Percentiles rank a stretch among this genome's conserved stretches.
Conservation (phyloP, 129 eudicot genomes). For the Chrysanthemum makinoi region DNA sequence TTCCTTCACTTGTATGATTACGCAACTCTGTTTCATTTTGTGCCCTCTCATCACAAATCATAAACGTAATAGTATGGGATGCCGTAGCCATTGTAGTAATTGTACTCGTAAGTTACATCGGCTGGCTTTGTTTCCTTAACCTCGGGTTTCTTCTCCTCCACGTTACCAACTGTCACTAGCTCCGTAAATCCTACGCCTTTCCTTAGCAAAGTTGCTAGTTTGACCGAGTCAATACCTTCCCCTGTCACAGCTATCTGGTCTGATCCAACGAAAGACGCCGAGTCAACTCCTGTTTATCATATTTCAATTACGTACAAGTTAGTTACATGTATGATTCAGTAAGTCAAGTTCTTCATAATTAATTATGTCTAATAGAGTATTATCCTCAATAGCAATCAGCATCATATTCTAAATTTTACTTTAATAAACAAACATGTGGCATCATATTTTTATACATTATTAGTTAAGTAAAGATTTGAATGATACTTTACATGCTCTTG, state of each 20-base stretch:
- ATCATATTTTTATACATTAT: too few species aligned
- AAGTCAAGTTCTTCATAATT: too few species aligned
- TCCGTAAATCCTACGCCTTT: constrained; percentile 32
- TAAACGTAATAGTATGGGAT: constrained; percentile 1
- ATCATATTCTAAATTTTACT: background rate
- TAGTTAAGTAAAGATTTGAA: too few species aligned
- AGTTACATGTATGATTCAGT: background rate
- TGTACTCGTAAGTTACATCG: background rate
- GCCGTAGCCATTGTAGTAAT: constrained; percentile 1
- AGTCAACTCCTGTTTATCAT: constrained; percentile 29
- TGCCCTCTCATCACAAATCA: background rate
- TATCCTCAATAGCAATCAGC: too few species aligned
- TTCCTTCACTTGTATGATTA: too few species aligned
- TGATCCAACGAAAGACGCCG: constrained; percentile 26
- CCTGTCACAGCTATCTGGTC: constrained; percentile 36
- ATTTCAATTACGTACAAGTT: too few species aligned
- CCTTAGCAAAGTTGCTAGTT: constrained; percentile 23
- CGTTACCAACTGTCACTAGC: constrained; percentile 33
- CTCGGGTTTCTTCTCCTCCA: constrained; percentile 23
- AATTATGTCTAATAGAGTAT: too few species aligned
- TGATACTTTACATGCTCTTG: too few species aligned
- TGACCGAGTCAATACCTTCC: constrained; percentile 34
- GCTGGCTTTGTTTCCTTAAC: constrained; percentile 2
- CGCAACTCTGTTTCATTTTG: background rate
- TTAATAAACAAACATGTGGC: too few species aligned